phyloP scores from a whole-genome alignment of 2,329 filamentous ascomycete species.

The Lasiodiplodia citricola region DNA sequence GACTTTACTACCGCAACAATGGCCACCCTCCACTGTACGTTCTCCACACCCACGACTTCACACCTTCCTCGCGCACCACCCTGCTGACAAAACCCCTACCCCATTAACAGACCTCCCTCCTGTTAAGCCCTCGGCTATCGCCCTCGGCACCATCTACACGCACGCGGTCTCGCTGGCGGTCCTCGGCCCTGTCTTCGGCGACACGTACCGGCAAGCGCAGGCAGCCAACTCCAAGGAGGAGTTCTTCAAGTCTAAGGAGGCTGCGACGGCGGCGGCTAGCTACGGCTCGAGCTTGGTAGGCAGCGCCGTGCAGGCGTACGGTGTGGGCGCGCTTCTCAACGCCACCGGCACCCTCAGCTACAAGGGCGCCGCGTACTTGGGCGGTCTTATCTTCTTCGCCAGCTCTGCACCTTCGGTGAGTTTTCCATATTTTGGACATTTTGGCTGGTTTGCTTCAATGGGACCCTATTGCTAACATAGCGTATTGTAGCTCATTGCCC shows the following conservation, averaged over 20 bases:
- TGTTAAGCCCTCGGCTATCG: conserved; percentile 98
- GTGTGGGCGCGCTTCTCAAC: conserved; percentile 83
- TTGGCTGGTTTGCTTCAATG: background rate
- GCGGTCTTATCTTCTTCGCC: conserved; percentile 87
- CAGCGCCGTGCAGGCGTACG: conserved; percentile 86
- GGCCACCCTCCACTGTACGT: conserved; percentile 66
- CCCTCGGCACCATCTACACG: conserved; percentile 94
- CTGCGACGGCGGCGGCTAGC: conserved; percentile 81
- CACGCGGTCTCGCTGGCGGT: conserved; percentile 88
- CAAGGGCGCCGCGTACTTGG: conserved; percentile 95
- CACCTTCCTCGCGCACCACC: background rate
- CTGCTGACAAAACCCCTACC: background rate
- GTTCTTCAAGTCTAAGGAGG: conserved; percentile 92
- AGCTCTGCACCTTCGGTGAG: conserved; percentile 84
- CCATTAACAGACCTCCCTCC: conserved; percentile 66
- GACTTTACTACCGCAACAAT: conserved; percentile 49
- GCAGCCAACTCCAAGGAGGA: conserved; percentile 93
- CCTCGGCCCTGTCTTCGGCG: conserved; percentile 86
- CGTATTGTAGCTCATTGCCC: conserved; percentile 73
- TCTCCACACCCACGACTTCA: background rate
- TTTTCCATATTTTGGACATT: conserved; percentile 32
- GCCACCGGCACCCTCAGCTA: conserved; percentile 94
- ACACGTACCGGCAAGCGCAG: conserved; percentile 93
- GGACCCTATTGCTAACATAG: conserved; percentile 14
- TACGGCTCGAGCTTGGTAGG: conserved; percentile 91